These are phyloP conservation scores for Echites panduratus DNA, from an alignment of 257 asterid genomes.

Conservation along the genomic window DNA sequence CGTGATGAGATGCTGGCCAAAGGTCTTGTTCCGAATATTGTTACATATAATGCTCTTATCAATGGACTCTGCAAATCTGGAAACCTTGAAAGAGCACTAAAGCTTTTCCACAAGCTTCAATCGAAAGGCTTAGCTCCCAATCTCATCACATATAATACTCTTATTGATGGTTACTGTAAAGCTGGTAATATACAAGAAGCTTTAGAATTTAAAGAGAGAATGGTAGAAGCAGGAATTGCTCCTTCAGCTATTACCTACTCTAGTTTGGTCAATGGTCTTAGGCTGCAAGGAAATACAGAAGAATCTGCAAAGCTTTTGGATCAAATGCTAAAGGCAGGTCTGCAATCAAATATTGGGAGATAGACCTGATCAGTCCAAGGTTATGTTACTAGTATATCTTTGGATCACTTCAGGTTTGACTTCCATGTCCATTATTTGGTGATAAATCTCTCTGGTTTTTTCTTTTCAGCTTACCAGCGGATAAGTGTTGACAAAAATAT, in stretches of 20 bases:
- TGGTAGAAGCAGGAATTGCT: constrained; percentile 55
- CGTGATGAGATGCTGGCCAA: constrained; percentile 76
- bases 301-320: constrained; percentile 40
- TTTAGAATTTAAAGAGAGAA: constrained; percentile 51
- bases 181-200: constrained; percentile 53
- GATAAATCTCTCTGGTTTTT: background rate
- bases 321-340: constrained; percentile 37
- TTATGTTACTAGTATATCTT: background rate
- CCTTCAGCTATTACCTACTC: constrained; percentile 49
- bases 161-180: constrained; percentile 65
- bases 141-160: constrained; percentile 61
- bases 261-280: constrained; percentile 38
- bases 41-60: constrained; percentile 72
- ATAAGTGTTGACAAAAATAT: constrained; percentile 9
- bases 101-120: constrained; percentile 67
- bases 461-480: constrained; percentile 24
- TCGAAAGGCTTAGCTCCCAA: constrained; percentile 60
- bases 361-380: constrained; percentile 11
- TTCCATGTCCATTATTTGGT: background rate
- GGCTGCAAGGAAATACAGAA: constrained; percentile 35
- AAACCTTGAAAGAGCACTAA: constrained; percentile 63
- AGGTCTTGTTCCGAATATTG: constrained; percentile 71
- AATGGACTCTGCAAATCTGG: constrained; percentile 81
- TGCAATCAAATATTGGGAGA: constrained; percentile 11
- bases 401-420: background rate